phyloP scores from a whole-genome alignment of 352 stramenopile species.

The Phytophthora colocasiae region DNA sequence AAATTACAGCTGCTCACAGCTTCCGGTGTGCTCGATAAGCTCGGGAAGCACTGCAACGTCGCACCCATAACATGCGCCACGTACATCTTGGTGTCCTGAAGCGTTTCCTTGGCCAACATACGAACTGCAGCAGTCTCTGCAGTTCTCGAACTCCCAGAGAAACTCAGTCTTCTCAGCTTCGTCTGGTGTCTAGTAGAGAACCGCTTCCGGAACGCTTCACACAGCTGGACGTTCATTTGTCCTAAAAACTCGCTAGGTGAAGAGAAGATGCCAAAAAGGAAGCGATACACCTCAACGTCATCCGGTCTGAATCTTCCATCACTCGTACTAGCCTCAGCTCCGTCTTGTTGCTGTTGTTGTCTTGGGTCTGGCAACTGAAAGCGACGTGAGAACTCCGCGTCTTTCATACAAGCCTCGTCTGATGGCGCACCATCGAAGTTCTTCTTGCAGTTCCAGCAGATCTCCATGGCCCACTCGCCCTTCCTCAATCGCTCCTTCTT shows the following conservation, averaged over 20 bases:
- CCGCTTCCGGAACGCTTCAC: slow-evolving; percentile 52
- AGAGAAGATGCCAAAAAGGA: slow-evolving; percentile 64
- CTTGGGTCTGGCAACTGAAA: slow-evolving; percentile 46
- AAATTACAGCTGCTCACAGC: slow-evolving; percentile 56
- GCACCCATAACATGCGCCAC: slow-evolving; percentile 61
- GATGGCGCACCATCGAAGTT: slow-evolving; percentile 45
- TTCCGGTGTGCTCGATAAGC: slow-evolving; percentile 56
- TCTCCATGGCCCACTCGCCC: slow-evolving; percentile 71
- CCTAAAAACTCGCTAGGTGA: slow-evolving; percentile 63
- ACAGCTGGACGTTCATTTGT: slow-evolving; percentile 70
- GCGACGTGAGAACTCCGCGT: slow-evolving; percentile 59
- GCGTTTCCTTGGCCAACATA: slow-evolving; percentile 46
- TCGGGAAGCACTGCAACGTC: slow-evolving; percentile 71
- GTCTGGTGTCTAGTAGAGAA: slow-evolving; percentile 37
- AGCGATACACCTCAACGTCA: slow-evolving; percentile 60
- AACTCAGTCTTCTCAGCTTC: slow-evolving; percentile 20
- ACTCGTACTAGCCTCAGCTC: slow-evolving; percentile 1
- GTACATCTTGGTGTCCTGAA: slow-evolving; percentile 80
- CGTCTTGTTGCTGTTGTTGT: background rate
- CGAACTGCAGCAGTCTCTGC: slow-evolving; percentile 10
- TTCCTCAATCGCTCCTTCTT: slow-evolving; percentile 51
- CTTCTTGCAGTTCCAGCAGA: slow-evolving; percentile 75
- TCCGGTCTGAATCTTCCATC: slow-evolving; percentile 15
- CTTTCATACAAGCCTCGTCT: slow-evolving; percentile 62
- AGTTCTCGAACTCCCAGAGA: slow-evolving; percentile 16